These are phyloP conservation scores for Russula emetica DNA, from an alignment of 768 basidiomycete genomes.

Conservation along the genomic window DNA sequence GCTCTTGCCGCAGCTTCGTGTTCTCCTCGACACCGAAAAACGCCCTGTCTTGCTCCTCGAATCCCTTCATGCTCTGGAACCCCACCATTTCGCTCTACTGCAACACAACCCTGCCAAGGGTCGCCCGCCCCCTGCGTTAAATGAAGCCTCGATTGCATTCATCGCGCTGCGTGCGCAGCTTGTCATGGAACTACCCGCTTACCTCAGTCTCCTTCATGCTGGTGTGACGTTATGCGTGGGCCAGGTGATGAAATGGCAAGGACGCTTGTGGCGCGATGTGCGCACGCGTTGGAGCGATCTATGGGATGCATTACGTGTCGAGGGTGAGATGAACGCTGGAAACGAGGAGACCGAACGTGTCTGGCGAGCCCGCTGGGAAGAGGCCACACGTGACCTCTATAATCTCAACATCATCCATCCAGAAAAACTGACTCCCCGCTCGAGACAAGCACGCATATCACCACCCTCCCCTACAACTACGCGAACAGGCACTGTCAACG, in stretches of 20 bases:
- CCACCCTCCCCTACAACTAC: slow-evolving; percentile 9
- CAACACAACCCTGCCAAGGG: slow-evolving; percentile 62
- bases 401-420: slow-evolving; percentile 39
- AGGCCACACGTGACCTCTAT: slow-evolving; percentile 51
- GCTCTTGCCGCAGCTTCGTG: slow-evolving; percentile 54
- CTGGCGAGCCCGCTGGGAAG: slow-evolving; percentile 66
- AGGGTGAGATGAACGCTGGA: slow-evolving; percentile 48
- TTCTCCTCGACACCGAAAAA: slow-evolving; percentile 54
- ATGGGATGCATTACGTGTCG: slow-evolving; percentile 59
- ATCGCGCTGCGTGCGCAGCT: slow-evolving; percentile 72
- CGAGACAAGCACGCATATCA: slow-evolving; percentile 5
- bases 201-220: slow-evolving; percentile 53
- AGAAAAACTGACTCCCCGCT: slow-evolving; percentile 32
- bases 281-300: slow-evolving; percentile 68
- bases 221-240: slow-evolving; percentile 53
- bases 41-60: slow-evolving; percentile 62
- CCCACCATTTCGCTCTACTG: slow-evolving; percentile 65
- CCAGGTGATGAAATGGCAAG: slow-evolving; percentile 54
- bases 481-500: slow-evolving; percentile 12
- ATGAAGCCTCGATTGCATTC: slow-evolving; percentile 73
- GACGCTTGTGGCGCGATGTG: slow-evolving; percentile 55
- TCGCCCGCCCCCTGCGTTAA: slow-evolving; percentile 60
- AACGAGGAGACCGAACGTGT: slow-evolving; percentile 65
- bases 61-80: slow-evolving; percentile 67
- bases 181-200: slow-evolving; percentile 62